Conservation (phyloP, 2,329 filamentous ascomycete species). For the Talaromyces sp. region DNA sequence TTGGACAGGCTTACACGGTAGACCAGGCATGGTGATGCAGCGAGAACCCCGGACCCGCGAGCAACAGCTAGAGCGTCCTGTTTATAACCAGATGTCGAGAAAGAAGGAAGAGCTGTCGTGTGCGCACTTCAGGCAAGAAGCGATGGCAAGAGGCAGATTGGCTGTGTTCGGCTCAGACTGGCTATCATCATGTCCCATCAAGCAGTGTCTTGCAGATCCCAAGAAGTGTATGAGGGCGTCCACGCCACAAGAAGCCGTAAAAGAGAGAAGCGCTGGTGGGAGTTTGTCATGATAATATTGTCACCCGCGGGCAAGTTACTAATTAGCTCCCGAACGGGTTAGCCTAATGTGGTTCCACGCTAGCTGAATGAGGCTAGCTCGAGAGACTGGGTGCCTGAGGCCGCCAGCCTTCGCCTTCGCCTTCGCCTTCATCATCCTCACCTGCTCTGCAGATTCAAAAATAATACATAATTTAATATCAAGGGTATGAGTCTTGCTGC, state of each 20-base stretch:
- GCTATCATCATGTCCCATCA: conserved; percentile 8
- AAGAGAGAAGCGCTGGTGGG: not conserved
- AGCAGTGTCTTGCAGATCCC: not conserved
- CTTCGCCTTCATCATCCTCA: no score
- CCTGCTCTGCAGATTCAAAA: no score
- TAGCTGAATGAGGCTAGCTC: not conserved
- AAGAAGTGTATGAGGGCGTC: not conserved
- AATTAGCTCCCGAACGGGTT: not conserved
- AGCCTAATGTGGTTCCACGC: not conserved
- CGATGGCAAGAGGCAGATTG: not conserved
- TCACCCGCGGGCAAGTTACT: not conserved
- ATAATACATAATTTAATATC: not conserved
- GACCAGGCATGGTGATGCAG: conserved; percentile 37
- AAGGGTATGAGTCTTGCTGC: not conserved
- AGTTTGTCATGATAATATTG: not conserved
- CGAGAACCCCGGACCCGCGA: not conserved
- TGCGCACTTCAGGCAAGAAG: conserved; percentile 8
- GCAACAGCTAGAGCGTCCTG: not conserved
- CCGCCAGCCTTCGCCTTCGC: not conserved
- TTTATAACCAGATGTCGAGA: not conserved
- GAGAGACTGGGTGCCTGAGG: not conserved
- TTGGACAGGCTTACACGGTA: conserved; percentile 33
- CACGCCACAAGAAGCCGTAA: not conserved
- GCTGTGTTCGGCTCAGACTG: not conserved
- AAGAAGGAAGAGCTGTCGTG: conserved; percentile 6